Evolutionary conservation across 225 moss, liverwort and hornwort genomes (phyloP), one percentile per base, ranked within the genome.

Genomic region (Asterella californica): DNA sequence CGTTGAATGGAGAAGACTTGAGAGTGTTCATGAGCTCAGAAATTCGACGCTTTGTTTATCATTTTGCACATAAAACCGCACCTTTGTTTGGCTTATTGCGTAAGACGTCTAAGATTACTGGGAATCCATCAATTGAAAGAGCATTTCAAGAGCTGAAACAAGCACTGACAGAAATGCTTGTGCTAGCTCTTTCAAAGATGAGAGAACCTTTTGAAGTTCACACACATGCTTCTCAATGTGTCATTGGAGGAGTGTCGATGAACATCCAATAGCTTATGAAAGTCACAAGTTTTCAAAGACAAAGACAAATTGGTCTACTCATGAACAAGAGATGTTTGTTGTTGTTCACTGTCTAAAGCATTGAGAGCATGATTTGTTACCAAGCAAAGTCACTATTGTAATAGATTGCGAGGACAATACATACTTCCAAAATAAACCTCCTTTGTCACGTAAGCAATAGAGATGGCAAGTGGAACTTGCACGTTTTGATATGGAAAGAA

Each of bases 321-420:
- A 72, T 72, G 72, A 72, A 48, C 72, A 72, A 72, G 47, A 72
- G 45, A 47, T 72, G 72, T 47, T 72, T 18, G 72, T 25, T 6
- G 33, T 72, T 18, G 33, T 72, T 7, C 45, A 72, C 25, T 72
- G 33, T 25, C 72, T 72, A 2, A 72, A 72, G 72, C 38, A 47
- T 19, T 72, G 72, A 46, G 72, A 72, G 29, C 36, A 70, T 54
- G 9, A 54, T 17, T 17, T 54, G 9, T 17, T 54, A 54, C 11
- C 53, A 25, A 54, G 53, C 17, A 9, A 54, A 54, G 53, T 54
- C 9, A 54, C 53, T 17, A 17, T 54, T 17, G 9, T 9, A 9
- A 54, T 17, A 54, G 53, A 54, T 54, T 54, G 53, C 53, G 9
- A 54, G 53, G 53, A 17, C 17, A 54, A 54, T 17, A 54, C 53